Conservation (phyloP, 2,329 filamentous ascomycete species). For the Arachnopeziza araneosa region DNA sequence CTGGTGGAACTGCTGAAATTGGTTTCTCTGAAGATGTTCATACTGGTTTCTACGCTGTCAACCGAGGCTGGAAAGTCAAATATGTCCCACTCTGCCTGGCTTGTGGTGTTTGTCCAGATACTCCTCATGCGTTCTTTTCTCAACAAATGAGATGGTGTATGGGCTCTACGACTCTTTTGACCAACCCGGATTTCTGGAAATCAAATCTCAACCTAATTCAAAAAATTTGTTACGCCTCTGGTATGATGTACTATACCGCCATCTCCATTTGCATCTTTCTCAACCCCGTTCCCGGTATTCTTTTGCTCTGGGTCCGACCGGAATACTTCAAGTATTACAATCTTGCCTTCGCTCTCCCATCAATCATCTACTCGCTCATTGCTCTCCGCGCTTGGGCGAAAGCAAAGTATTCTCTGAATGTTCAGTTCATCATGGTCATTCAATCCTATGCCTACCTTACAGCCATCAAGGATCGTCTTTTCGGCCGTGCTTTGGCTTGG, state of each 20-base stretch:
- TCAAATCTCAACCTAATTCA: slow-evolving; percentile 6
- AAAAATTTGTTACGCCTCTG: slow-evolving; percentile 7
- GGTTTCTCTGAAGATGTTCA: slow-evolving; percentile 9
- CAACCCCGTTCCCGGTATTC: slow-evolving; percentile 7
- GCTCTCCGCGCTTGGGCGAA: slow-evolving; percentile 6
- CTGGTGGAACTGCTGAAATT: slow-evolving; percentile 8
- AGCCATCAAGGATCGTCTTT: slow-evolving; percentile 7
- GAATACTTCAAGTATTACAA: slow-evolving; percentile 12
- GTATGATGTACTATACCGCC: slow-evolving; percentile 11
- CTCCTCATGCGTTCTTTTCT: slow-evolving; percentile 8
- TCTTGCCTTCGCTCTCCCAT: slow-evolving; percentile 8
- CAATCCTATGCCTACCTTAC: slow-evolving; percentile 9
- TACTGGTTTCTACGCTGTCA: slow-evolving; percentile 8
- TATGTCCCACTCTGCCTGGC: slow-evolving; percentile 8
- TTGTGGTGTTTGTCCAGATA: slow-evolving; percentile 9
- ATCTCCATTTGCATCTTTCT: slow-evolving; percentile 8
- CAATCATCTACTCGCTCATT: slow-evolving; percentile 7
- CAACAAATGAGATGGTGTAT: slow-evolving; percentile 11
- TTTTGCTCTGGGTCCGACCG: slow-evolving; percentile 7
- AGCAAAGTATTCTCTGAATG: slow-evolving; percentile 6
- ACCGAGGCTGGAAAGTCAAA: slow-evolving; percentile 10
- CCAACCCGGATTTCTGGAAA: slow-evolving; percentile 9
- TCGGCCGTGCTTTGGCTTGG: slow-evolving; percentile 6
- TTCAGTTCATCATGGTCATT: slow-evolving; percentile 11
- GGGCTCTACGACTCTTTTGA: slow-evolving; percentile 8